Conservation (phyloP, 805 yeast species). For the Dipodascus geniculatus region DNA sequence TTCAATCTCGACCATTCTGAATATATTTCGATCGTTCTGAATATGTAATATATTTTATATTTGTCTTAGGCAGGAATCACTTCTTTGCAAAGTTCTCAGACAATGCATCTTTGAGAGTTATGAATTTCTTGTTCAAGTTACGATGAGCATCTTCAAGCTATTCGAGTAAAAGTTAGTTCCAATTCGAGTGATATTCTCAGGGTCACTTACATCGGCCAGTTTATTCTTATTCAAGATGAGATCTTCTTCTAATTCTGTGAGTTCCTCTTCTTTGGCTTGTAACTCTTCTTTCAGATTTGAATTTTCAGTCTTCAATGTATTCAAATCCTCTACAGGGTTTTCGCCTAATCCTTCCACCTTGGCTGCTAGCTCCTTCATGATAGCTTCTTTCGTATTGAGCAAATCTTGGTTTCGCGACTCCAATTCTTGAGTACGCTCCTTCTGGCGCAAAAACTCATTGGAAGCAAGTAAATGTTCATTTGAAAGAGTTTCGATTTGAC, state of each 20-base stretch:
- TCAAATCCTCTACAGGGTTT: conserved; percentile 22
- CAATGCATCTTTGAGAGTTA: background rate
- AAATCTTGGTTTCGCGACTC: conserved; percentile 1
- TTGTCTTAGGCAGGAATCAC: too few species aligned
- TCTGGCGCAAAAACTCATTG: conserved; percentile 52
- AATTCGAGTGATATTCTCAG: background rate
- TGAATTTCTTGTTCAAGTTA: background rate
- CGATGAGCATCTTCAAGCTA: background rate
- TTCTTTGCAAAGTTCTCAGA: too few species aligned
- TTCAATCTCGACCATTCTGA: background rate
- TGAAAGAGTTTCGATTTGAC: conserved; percentile 55
- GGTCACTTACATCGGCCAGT: conserved; percentile 16
- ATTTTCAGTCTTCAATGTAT: conserved; percentile 47
- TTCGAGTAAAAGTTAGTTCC: background rate
- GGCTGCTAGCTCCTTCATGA: conserved; percentile 15
- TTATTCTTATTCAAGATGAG: conserved; percentile 23
- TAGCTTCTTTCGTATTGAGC: conserved; percentile 1
- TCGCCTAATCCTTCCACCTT: background rate
- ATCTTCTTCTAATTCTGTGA: conserved; percentile 33
- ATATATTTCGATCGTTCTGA: background rate
- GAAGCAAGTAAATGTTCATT: conserved; percentile 79
- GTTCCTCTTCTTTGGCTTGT: conserved; percentile 33
- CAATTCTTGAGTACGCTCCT: conserved; percentile 23
- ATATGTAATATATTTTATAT: too few species aligned
- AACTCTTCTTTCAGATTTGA: conserved; percentile 47